Base-by-base conservation (phyloP, 2,329 filamentous ascomycete genomes). In the Microdochium nivale region DNA sequence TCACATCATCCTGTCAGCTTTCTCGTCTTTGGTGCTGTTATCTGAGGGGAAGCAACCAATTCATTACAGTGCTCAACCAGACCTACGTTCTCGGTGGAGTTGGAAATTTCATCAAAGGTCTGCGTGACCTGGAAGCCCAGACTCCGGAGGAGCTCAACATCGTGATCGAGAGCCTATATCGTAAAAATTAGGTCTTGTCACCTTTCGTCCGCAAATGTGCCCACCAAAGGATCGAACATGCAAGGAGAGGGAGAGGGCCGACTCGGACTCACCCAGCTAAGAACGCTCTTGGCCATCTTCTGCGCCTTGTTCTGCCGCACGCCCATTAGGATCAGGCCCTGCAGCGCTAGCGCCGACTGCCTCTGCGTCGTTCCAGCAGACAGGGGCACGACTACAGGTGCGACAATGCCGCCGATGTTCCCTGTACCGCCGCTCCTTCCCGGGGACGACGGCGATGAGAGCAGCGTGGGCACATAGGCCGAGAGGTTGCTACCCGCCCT, bases 221-320 rank as follows among this genome's bases (percentile, higher is more conserved):
- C n/a, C n/a, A n/a, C n/a, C n/a, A 11, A 30, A 30, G 27, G 27
- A 30, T 40, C 35, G 16, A 14, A 16, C 9, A 16, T 23, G 40
- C 19, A 19, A 24, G 3, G 3, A 3, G 19, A 19, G 19, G 16
- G 7, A n/a, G 16, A 40, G 11, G n/a, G 19, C n/a, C 14, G 14
- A 23, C 14, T 23, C 19, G 8, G 48, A 76, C 85, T 74, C 71
- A 94, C 89, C 80, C 88, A 91, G 65, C 90, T 89, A 53, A 95
- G 68, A 47, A 95, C 73, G 50, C 86, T 87, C 53, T 83, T 83
- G 56, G 80, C 79, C 49, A 86, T 84, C 55, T 87, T 88, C 63
- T 91, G 81, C 59, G 80, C 80, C 67, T 91, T 92, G 66, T 90
- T 87, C 69, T 94, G 89, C 52, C 87, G 80, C 60, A 94, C 83